phyloP scores from a whole-genome alignment of 768 basidiomycete genomes.

The Steccherinum ochraceum region DNA sequence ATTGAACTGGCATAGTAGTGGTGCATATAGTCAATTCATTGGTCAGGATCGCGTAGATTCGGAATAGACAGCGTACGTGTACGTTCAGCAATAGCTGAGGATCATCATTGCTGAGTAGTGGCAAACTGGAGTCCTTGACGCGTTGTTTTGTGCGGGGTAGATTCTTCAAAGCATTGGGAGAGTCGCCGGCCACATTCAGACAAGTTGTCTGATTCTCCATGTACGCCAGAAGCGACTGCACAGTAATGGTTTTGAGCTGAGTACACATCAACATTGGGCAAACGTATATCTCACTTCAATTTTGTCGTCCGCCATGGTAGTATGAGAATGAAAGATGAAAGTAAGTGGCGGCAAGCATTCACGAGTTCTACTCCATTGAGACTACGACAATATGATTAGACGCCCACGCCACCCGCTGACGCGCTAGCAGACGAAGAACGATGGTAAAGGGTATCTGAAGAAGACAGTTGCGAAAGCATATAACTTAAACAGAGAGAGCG shows the following conservation, averaged over 20 bases:
- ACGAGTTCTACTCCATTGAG: background rate
- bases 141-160: conserved; percentile 38
- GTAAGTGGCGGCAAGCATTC: background rate
- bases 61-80: no score
- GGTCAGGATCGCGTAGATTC: conserved; percentile 9
- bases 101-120: conserved; percentile 64
- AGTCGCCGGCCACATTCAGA: conserved; percentile 50
- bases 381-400: background rate
- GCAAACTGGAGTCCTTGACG: conserved; percentile 37
- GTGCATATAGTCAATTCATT: background rate
- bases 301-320: background rate
- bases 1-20: conserved; percentile 45
- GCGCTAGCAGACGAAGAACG: background rate
- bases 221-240: conserved; percentile 43
- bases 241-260: background rate
- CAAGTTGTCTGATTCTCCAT: conserved; percentile 63
- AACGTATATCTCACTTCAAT: background rate
- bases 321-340: background rate
- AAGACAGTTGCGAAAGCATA: background rate
- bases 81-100: conserved; percentile 67
- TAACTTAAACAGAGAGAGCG: background rate
- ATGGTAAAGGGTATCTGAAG: background rate
- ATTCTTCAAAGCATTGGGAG: conserved; percentile 42
- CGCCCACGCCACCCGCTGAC: background rate
- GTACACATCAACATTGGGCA: background rate